Conservation (phyloP, 202 grass and related monocot species). For the Setaria viridis region DNA sequence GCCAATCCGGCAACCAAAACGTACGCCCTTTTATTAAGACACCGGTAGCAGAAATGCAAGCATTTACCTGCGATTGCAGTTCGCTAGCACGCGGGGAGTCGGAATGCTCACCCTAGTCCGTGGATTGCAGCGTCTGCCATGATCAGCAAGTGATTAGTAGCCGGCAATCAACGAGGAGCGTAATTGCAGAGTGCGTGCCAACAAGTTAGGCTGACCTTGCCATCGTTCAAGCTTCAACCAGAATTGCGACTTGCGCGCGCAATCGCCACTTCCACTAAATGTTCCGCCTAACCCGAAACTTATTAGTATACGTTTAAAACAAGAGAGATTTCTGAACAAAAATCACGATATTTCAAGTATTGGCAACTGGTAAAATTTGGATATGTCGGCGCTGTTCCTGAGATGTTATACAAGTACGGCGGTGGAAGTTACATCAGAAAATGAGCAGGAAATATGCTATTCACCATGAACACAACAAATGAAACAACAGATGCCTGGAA, state of each 20-base stretch:
- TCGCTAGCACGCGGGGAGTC: background rate
- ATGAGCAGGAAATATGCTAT: slow-evolving; percentile 29
- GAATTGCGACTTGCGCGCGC: too few relatives aligned
- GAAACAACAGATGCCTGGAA: slow-evolving; percentile 46
- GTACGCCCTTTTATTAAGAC: background rate
- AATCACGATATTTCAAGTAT: background rate
- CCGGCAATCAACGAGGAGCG: background rate
- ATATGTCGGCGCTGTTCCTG: background rate
- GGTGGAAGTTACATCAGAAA: slow-evolving; percentile 42
- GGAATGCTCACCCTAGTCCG: background rate
- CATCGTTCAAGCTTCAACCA: background rate
- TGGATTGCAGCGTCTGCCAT: background rate
- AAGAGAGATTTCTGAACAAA: background rate
- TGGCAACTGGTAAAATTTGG: slow-evolving; percentile 15
- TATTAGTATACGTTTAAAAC: background rate
- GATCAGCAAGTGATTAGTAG: background rate
- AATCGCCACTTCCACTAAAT: background rate
- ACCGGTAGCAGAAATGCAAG: background rate
- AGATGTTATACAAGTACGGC: slow-evolving; percentile 37
- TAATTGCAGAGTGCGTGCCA: background rate
- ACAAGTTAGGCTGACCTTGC: background rate
- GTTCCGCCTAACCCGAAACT: too few relatives aligned
- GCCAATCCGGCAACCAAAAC: background rate
- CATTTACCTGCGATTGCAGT: background rate
- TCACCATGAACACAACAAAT: slow-evolving; percentile 50